Conservation (phyloP, 345 rosid genomes). For the Ceriops zippeliana region DNA sequence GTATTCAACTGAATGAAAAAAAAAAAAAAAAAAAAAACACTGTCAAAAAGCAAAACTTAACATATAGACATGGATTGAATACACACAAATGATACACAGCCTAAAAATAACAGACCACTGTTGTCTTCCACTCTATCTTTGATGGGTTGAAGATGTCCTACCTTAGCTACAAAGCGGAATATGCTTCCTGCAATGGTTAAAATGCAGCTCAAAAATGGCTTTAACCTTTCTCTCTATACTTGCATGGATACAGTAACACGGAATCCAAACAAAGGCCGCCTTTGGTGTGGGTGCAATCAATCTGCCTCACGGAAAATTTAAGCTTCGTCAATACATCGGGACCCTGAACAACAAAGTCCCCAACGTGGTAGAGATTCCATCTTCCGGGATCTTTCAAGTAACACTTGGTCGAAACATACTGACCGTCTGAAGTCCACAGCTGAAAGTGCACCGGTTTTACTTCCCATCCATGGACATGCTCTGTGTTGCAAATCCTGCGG, state of each 20-base stretch:
- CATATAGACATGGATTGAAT: neutral
- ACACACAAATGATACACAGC: neutral
- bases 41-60: conserved; percentile 1
- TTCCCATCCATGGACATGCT: conserved; percentile 90
- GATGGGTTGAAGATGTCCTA: conserved; percentile 10
- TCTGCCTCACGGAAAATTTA: conserved; percentile 73
- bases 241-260: conserved; percentile 59
- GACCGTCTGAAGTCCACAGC: conserved; percentile 72
- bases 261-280: conserved; percentile 80
- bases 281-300: conserved; percentile 92
- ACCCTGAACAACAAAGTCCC: conserved; percentile 59
- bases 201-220: conserved; percentile 45
- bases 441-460: conserved; percentile 73
- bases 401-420: conserved; percentile 46
- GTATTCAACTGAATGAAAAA: neutral
- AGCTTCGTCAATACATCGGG: conserved; percentile 31
- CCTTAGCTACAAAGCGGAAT: conserved; percentile 10
- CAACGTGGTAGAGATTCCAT: conserved; percentile 71
- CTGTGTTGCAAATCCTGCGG: conserved; percentile 59
- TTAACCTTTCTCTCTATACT: conserved; percentile 36
- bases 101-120: neutral
- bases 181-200: conserved; percentile 20
- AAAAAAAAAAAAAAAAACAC: neutral
- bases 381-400: conserved; percentile 52
- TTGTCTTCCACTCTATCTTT: conserved; percentile 6